phyloP scores from a whole-genome alignment of 306 rosid genomes.

The Fragaria nilgerrensis region DNA sequence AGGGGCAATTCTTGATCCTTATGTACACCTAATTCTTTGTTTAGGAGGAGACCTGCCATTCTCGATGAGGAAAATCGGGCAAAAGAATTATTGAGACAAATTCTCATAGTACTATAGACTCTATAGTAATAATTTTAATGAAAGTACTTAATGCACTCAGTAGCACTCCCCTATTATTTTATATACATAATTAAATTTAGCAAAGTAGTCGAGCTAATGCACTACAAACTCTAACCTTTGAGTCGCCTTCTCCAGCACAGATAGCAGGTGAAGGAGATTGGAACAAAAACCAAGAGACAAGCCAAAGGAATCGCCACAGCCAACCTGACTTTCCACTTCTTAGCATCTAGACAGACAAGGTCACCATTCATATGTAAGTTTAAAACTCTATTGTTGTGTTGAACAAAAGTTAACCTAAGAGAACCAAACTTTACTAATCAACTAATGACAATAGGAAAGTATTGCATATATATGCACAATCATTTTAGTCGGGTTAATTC shows the following conservation, averaged over 20 bases:
- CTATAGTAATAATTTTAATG: too few relatives aligned
- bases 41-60: not conserved
- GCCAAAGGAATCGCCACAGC: not conserved
- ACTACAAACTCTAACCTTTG: not conserved
- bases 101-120: not conserved
- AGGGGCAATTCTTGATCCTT: constrained; percentile 14
- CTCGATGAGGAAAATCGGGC: not conserved
- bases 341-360: not conserved
- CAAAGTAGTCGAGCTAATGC: not conserved
- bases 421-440: not conserved
- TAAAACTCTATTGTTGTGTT: not conserved
- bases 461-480: not conserved
- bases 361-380: not conserved
- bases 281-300: not conserved
- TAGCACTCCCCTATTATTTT: too few relatives aligned
- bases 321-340: constrained; percentile 6
- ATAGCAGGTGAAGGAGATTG: not conserved
- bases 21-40: not conserved
- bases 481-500: not conserved
- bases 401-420: not conserved
- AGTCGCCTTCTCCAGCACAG: not conserved
- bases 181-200: not conserved
- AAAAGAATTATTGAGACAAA: too few relatives aligned
- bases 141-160: too few relatives aligned
- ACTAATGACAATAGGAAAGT: not conserved